Base-by-base conservation (phyloP, 1,284 basidiomycete species). In the Moesziomyces parantarcticus region DNA sequence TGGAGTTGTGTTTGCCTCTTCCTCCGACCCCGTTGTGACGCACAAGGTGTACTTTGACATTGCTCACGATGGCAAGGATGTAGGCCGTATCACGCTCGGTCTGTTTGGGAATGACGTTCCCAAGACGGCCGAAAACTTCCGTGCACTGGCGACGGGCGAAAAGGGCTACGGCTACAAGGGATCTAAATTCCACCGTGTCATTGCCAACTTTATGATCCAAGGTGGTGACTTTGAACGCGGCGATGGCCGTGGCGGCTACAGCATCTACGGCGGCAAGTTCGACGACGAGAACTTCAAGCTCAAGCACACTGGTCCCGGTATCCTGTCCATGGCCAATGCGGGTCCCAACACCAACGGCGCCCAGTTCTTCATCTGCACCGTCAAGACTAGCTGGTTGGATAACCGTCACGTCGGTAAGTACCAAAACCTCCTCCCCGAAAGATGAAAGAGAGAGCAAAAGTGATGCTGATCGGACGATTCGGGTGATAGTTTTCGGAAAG, bases 161-260 rank as follows among this genome's bases (percentile, higher is more conserved):
- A 90, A 89, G 76, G 92, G 92, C 85, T 89, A 87, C 70, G 89
- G 90, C 18, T 91, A 90, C 87, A 87, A 90, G 85, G 90, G 89
- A 57, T 89, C 88, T 54, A 86, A 86, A 65, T 91, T 91, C 88
- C 90, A 75, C 75, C 75, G 79, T 16, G 79, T 83, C 76, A 91
- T 91, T 85, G 88, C 88, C 85, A 86, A 88, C 84, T 90, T 90
- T 84, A 90, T 90, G 57, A 80, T 78, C 43, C 76, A 78, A 40
- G 78, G 76, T 39, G 83, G 83, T 55, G 83, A 84, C 64, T 84
- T 83, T 59, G 81, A 81, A 48, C 54, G 58, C 10, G 79, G 79
- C 40, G 78, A 84, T 48, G 83, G 83, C 42, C 67, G 79, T 1
- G 83, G 83, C 23, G 83, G 83, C 20, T 66, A 77, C 52, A 77